Evolutionary conservation across 108 stramenopile genomes (phyloP).

Genomic region (Fragilariopsis cylindrus): DNA sequence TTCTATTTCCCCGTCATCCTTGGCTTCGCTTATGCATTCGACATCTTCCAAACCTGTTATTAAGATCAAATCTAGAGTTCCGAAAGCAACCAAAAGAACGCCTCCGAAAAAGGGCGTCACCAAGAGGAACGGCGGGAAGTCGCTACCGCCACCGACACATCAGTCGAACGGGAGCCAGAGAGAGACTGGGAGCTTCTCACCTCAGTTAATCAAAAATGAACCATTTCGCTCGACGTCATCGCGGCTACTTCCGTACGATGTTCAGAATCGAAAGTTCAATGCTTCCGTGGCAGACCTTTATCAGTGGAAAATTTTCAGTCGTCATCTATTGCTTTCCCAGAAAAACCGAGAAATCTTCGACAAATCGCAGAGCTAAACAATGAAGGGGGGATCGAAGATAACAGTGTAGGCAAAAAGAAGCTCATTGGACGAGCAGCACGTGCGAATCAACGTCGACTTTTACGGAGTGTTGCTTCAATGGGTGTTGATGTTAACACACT

Average conservation of each 20-base stretch:
- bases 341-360: slow-evolving; percentile 16
- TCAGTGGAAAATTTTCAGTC: slow-evolving; percentile 13
- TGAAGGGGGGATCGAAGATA: slow-evolving; percentile 3
- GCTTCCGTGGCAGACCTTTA: slow-evolving; percentile 5
- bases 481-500: slow-evolving; percentile 55
- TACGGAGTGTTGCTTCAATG: slow-evolving; percentile 56
- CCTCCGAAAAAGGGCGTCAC: neutral
- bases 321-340: neutral
- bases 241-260: slow-evolving; percentile 23
- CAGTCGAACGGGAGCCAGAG: neutral
- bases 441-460: slow-evolving; percentile 69
- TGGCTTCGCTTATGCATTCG: slow-evolving; percentile 3
- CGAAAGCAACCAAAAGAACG: neutral
- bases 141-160: neutral
- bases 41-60: slow-evolving; percentile 5
- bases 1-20: neutral
- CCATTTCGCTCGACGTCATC: slow-evolving; percentile 17
- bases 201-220: neutral
- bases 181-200: neutral
- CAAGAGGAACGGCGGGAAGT: neutral
- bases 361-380: neutral
- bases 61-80: slow-evolving; percentile 10
- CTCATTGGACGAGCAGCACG: slow-evolving; percentile 58
- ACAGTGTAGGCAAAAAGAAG: slow-evolving; percentile 42
- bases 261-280: slow-evolving; percentile 16